phyloP scores from a whole-genome alignment of 805 yeast species.

The Cyberlindnera nakhonratchasimensis region DNA sequence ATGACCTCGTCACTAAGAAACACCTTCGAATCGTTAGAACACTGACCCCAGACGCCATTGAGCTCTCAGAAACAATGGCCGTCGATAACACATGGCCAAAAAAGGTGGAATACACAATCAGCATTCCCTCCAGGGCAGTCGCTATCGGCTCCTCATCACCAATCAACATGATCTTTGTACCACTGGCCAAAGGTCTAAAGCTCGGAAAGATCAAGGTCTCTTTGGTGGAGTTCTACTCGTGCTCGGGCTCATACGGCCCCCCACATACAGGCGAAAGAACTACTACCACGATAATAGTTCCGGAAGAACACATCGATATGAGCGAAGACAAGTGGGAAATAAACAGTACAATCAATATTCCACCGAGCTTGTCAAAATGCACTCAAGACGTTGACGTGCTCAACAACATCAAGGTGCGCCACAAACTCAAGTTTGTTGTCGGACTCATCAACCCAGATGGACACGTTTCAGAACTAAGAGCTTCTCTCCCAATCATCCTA shows the following conservation, averaged over 20 bases:
- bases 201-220: conserved; percentile 71
- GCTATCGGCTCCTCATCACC: conserved; percentile 84
- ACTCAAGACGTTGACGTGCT: conserved; percentile 85
- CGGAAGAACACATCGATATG: conserved; percentile 27
- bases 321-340: conserved; percentile 72
- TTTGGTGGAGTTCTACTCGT: conserved; percentile 64
- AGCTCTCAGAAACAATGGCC: conserved; percentile 85
- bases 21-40: conserved; percentile 83
- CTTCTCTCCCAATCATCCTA: conserved; percentile 76
- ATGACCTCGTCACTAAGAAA: conserved; percentile 60
- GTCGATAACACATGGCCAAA: conserved; percentile 95
- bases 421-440: conserved; percentile 78
- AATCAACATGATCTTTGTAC: conserved; percentile 67
- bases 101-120: conserved; percentile 85
- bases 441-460: conserved; percentile 85
- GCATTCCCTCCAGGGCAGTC: conserved; percentile 82
- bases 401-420: conserved; percentile 74
- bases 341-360: conserved; percentile 55
- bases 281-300: conserved; percentile 49
- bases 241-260: conserved; percentile 55
- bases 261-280: conserved; percentile 60
- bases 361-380: conserved; percentile 67
- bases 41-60: conserved; percentile 80
- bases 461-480: conserved; percentile 86
- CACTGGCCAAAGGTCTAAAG: conserved; percentile 74